phyloP scores from a whole-genome alignment of 1,284 basidiomycete genomes.

The Cutaneotrichosporon spelunceum region DNA sequence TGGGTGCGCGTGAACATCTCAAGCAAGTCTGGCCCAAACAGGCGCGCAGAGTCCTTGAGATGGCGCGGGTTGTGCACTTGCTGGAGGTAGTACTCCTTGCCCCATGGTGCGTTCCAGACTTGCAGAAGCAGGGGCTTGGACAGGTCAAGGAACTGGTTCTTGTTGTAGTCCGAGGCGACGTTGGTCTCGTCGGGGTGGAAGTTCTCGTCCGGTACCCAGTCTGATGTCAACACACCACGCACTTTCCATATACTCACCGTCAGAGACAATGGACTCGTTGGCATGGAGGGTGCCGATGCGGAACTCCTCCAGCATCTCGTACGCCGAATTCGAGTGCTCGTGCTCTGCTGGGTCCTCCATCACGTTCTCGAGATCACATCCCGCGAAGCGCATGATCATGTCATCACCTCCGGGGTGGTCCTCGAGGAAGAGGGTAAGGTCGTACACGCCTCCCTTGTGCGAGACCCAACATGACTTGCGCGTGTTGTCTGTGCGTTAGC shows the following conservation, averaged over 20 bases:
- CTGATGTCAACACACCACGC: constrained; percentile 52
- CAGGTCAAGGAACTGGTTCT: constrained; percentile 90
- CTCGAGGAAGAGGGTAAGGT: constrained; percentile 54
- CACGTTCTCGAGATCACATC: constrained; percentile 71
- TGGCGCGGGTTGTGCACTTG: constrained; percentile 97
- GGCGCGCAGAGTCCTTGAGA: constrained; percentile 74
- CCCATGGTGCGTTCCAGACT: constrained; percentile 50
- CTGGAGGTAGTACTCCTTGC: constrained; percentile 91
- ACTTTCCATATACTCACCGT: constrained; percentile 59
- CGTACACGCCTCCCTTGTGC: constrained; percentile 54
- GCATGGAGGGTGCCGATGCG: constrained; percentile 73
- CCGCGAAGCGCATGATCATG: constrained; percentile 63
- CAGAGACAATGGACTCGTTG: constrained; percentile 70
- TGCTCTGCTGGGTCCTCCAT: constrained; percentile 86
- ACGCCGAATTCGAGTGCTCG: constrained; percentile 89
- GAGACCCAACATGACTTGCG: constrained; percentile 47
- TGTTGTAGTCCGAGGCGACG: constrained; percentile 69
- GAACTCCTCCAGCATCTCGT: constrained; percentile 86
- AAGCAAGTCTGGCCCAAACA: constrained; percentile 78
- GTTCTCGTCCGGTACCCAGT: constrained; percentile 81
- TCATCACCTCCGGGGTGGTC: constrained; percentile 58
- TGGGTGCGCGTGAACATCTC: constrained; percentile 85
- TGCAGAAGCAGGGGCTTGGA: constrained; percentile 64
- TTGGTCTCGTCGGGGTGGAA: constrained; percentile 88
- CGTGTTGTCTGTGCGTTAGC: constrained; percentile 36